Evolutionary conservation across 805 yeast species (phyloP).

Genomic region (Zygosaccharomyces bailii): DNA sequence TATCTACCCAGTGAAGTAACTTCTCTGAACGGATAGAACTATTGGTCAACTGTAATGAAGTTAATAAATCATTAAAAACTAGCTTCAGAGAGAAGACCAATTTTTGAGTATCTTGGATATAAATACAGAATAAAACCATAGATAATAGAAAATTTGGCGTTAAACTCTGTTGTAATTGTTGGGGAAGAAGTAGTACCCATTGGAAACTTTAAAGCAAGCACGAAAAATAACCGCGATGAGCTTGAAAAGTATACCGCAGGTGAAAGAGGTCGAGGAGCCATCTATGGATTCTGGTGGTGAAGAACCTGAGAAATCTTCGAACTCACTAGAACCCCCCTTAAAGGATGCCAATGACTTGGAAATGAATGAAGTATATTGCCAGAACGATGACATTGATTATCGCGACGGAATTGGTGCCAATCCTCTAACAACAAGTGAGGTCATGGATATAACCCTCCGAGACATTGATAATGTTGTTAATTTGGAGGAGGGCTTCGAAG

Average conservation of each 20-base stretch:
- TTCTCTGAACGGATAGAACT: not conserved
- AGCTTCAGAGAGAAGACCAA: not conserved
- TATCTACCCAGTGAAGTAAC: not conserved
- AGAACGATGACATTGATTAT: not conserved
- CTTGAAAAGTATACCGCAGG: not conserved
- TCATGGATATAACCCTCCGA: conserved; percentile 1
- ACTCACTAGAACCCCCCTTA: not conserved
- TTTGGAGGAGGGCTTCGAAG: not conserved
- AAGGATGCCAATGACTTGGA: not conserved
- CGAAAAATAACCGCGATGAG: not conserved
- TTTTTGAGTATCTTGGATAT: not conserved
- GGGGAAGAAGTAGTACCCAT: too few relatives aligned
- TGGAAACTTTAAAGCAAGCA: not conserved
- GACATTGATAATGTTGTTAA: conserved; percentile 1
- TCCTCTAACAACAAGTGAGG: not conserved
- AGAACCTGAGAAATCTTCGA: not conserved
- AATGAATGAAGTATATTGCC: not conserved
- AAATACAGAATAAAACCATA: not conserved
- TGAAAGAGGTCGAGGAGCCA: not conserved
- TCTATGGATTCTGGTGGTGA: not conserved
- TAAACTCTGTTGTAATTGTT: not conserved
- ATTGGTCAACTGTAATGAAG: not conserved
- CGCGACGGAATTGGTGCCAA: not conserved
- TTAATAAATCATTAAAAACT: not conserved
- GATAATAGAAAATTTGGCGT: not conserved